Conservation (phyloP, 768 basidiomycete genomes). For the Kwoniella pini region DNA sequence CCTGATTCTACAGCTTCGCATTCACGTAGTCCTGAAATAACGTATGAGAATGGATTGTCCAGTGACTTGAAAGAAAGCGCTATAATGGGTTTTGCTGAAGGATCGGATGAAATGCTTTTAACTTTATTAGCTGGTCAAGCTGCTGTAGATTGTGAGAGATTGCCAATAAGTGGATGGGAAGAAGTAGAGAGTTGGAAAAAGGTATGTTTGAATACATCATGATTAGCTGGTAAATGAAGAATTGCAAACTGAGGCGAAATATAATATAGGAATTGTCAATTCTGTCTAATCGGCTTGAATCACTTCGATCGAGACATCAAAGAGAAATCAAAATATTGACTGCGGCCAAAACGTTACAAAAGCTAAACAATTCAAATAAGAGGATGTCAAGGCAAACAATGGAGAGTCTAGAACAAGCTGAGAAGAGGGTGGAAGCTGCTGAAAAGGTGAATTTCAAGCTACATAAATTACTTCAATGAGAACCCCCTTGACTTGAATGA, state of each 20-base stretch:
- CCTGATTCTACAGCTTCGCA: not conserved
- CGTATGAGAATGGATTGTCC: conserved; percentile 4
- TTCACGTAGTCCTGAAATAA: conserved; percentile 2
- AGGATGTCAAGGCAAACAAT: conserved; percentile 55
- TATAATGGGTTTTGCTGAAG: conserved; percentile 25
- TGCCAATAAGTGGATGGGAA: conserved; percentile 72
- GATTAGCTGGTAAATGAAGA: not conserved
- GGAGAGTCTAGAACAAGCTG: conserved; percentile 53
- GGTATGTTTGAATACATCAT: conserved; percentile 55
- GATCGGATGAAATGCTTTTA: conserved; percentile 75
- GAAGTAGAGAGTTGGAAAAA: conserved; percentile 72
- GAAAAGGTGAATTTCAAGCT: conserved; percentile 55
- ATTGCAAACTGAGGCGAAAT: too few species aligned
- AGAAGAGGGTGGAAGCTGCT: conserved; percentile 53
- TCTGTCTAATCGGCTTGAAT: conserved; percentile 44
- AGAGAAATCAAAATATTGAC: conserved; percentile 56
- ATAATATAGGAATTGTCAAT: conserved; percentile 50
- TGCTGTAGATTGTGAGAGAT: conserved; percentile 82
- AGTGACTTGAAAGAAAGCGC: conserved; percentile 12
- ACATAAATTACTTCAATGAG: too few species aligned
- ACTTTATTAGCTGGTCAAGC: conserved; percentile 91
- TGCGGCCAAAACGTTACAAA: conserved; percentile 54
- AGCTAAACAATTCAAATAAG: conserved; percentile 54
- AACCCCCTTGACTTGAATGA: not conserved
- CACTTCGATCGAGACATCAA: conserved; percentile 49